phyloP scores from a whole-genome alignment of 2,329 filamentous ascomycete genomes.

The Nannizziopsis barbatae region DNA sequence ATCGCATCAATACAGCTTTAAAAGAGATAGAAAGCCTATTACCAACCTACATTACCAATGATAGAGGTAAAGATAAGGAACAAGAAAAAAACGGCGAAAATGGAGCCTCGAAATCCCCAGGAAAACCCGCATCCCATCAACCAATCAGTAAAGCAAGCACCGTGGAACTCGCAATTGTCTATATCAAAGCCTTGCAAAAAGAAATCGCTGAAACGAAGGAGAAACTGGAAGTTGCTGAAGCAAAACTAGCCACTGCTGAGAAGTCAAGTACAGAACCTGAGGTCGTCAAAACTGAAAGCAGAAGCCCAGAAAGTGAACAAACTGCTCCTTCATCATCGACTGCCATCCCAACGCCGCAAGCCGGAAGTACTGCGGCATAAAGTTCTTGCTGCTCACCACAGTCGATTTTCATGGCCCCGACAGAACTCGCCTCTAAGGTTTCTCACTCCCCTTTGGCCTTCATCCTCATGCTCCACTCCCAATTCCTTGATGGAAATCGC shows the following conservation, averaged over 20 bases:
- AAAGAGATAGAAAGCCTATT: slow-evolving; percentile 82
- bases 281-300: not conserved
- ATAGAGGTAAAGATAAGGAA: slow-evolving; percentile 29
- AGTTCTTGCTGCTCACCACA: too few relatives aligned
- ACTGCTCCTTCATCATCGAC: not conserved
- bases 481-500: too few relatives aligned
- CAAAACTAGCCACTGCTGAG: slow-evolving; percentile 30
- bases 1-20: slow-evolving; percentile 87
- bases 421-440: too few relatives aligned
- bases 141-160: slow-evolving; percentile 90
- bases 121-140: slow-evolving; percentile 40
- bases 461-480: too few relatives aligned
- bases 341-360: not conserved
- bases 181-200: slow-evolving; percentile 74
- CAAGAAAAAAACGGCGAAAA: slow-evolving; percentile 33
- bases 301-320: not conserved
- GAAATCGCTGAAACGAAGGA: slow-evolving; percentile 57
- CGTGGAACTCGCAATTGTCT: slow-evolving; percentile 92
- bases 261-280: not conserved
- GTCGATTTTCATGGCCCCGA: too few relatives aligned
- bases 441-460: too few relatives aligned
- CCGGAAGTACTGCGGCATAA: too few relatives aligned
- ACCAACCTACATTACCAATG: slow-evolving; percentile 44
- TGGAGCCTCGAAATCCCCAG: slow-evolving; percentile 38
- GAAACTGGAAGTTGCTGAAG: slow-evolving; percentile 54